phyloP scores from a whole-genome alignment of 2,329 filamentous ascomycete species.

The Verticillium albo-atrum region DNA sequence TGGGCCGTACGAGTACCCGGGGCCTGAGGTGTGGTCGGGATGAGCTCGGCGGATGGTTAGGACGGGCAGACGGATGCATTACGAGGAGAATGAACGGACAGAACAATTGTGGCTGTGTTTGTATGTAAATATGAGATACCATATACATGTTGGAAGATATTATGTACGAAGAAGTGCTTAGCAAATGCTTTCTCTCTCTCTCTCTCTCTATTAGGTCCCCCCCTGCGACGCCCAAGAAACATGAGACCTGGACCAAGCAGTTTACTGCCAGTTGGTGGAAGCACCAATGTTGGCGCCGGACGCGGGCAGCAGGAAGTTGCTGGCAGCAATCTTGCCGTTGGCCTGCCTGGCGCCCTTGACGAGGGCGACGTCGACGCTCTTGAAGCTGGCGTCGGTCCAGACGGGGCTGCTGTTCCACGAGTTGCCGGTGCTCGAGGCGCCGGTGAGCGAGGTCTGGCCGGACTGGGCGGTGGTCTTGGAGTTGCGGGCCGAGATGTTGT shows the following conservation, averaged over 20 bases:
- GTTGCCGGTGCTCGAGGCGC: conserved; percentile 28
- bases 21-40: not conserved
- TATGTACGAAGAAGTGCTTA: not conserved
- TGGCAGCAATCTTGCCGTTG: conserved; percentile 32
- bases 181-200: not conserved
- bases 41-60: not conserved
- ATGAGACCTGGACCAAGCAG: not conserved
- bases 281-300: conserved; percentile 30
- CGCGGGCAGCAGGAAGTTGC: conserved; percentile 35
- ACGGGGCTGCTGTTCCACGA: conserved; percentile 34
- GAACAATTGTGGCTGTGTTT: not conserved
- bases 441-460: conserved; percentile 18
- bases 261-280: conserved; percentile 20
- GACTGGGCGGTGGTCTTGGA: conserved; percentile 11
- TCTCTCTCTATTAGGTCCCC: too few species aligned
- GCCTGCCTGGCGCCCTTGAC: conserved; percentile 31
- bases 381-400: conserved; percentile 26
- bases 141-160: not conserved
- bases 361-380: conserved; percentile 16
- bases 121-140: not conserved
- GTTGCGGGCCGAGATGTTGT: conserved; percentile 33
- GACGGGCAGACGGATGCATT: not conserved
- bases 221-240: too few species aligned
- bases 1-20: not conserved
- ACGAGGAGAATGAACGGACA: not conserved